A percentile compares a stretch with the other conserved stretches of the same genome.
Conservation (phyloP, 371 early-diverging fungal genomes). For the Mucor circinelloides region DNA sequence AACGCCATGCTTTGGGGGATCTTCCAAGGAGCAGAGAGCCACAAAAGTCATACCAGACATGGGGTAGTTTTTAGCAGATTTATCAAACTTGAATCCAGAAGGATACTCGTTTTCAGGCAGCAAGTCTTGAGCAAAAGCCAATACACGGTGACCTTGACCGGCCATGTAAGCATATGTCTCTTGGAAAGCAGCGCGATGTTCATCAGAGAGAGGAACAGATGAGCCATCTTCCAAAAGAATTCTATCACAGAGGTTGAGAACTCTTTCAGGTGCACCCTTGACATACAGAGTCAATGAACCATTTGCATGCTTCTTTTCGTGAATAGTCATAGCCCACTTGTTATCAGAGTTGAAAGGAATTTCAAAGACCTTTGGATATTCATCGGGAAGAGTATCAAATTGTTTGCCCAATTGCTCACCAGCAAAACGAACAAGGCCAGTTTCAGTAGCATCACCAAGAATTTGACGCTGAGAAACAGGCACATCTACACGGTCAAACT, state of each 20-base stretch:
- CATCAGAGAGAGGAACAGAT: conserved; percentile 57
- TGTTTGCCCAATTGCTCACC: conserved; percentile 56
- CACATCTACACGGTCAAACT: conserved; percentile 86
- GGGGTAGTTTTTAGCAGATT: conserved; percentile 78
- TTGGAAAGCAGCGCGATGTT: conserved; percentile 64
- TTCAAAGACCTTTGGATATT: conserved; percentile 88
- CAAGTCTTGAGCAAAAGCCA: conserved; percentile 85
- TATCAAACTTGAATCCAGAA: conserved; percentile 69
- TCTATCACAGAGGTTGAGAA: conserved; percentile 74
- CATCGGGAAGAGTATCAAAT: conserved; percentile 65
- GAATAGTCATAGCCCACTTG: conserved; percentile 94
- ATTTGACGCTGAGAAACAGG: conserved; percentile 59
- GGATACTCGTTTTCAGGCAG: conserved; percentile 72
- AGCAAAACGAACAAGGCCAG: conserved; percentile 86
- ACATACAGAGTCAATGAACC: conserved; percentile 78
- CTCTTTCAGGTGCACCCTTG: conserved; percentile 95
- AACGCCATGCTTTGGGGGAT: conserved; percentile 97
- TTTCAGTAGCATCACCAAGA: conserved; percentile 92
- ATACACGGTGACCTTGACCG: conserved; percentile 89
- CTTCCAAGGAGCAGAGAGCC: conserved; percentile 87
- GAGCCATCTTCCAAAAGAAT: conserved; percentile 49
- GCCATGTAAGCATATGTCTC: conserved; percentile 86
- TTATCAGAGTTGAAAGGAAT: conserved; percentile 95
- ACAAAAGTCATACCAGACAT: conserved; percentile 74
- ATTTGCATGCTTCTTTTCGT: conserved; percentile 64